Conservation (phyloP, 495 filamentous ascomycete species). For the Annulohypoxylon bovei region DNA sequence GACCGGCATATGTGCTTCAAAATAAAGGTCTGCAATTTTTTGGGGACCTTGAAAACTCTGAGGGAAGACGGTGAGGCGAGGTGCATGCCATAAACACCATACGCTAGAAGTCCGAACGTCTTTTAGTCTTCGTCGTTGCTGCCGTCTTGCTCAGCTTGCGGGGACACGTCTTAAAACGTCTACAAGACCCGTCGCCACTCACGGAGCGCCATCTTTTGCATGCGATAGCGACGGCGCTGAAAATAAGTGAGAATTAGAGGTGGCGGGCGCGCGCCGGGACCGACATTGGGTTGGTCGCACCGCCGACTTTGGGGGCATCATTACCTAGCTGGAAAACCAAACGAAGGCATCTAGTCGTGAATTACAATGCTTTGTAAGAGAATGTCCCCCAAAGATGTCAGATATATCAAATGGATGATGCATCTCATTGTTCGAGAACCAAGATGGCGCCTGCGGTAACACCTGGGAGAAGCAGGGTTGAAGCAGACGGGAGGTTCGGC, state of each 20-base stretch:
- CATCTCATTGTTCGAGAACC: conserved; percentile 33
- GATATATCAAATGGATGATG: background rate
- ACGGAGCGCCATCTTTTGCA: conserved; percentile 19
- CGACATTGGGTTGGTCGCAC: conserved; percentile 9
- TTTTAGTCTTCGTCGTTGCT: conserved; percentile 5
- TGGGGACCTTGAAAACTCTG: background rate
- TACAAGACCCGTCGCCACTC: conserved; percentile 17
- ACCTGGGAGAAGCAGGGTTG: conserved; percentile 27
- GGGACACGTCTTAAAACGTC: conserved; percentile 18
- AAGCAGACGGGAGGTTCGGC: conserved; percentile 23
- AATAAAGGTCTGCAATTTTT: background rate
- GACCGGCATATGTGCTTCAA: conserved; percentile 20
- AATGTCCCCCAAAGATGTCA: background rate
- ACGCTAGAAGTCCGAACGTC: background rate
- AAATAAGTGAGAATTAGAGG: conserved; percentile 8
- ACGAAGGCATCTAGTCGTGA: conserved; percentile 1
- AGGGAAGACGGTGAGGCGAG: background rate
- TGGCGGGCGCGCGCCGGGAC: conserved; percentile 2
- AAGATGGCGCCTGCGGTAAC: conserved; percentile 35
- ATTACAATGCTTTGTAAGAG: conserved; percentile 7
- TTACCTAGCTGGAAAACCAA: conserved; percentile 1
- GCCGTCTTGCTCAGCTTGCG: conserved; percentile 16
- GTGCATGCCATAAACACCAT: conserved; percentile 18
- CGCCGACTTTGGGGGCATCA: conserved; percentile 9
- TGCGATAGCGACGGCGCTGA: conserved; percentile 6